These are phyloP conservation scores for Oryza glumipatula DNA, from an alignment of 176 grass and related monocot genomes.

Conservation along the genomic window DNA sequence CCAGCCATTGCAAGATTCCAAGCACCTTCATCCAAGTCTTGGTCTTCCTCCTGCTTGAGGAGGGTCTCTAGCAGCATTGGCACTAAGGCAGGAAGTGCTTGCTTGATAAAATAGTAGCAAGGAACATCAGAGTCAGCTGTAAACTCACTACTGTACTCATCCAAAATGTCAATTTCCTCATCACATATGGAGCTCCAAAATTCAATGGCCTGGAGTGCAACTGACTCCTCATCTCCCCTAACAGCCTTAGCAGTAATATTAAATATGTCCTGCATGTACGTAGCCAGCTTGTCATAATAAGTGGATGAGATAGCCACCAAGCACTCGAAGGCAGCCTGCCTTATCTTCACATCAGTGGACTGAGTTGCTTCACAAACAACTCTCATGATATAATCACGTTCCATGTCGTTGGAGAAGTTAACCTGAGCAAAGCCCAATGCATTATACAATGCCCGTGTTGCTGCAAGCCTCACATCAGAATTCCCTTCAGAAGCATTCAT, in stretches of 20 bases:
- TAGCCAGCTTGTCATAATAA: constrained; percentile 75
- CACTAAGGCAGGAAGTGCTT: constrained; percentile 78
- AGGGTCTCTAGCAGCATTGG: constrained; percentile 84
- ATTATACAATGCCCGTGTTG: constrained; percentile 81
- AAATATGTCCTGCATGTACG: constrained; percentile 88
- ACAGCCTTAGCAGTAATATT: constrained; percentile 85
- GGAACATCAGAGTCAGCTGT: constrained; percentile 81
- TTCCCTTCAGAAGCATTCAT: constrained; percentile 83
- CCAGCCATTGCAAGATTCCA: constrained; percentile 97
- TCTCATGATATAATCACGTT: constrained; percentile 89
- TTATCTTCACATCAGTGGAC: constrained; percentile 69
- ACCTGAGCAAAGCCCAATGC: constrained; percentile 78
- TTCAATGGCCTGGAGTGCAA: constrained; percentile 91
- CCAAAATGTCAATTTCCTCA: constrained; percentile 90
- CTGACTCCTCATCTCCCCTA: constrained; percentile 83
- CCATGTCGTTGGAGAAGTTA: constrained; percentile 93
- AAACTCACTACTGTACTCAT: constrained; percentile 79
- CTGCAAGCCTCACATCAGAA: constrained; percentile 76
- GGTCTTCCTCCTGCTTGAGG: constrained; percentile 90
- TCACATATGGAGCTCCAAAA: constrained; percentile 97
- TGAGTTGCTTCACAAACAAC: constrained; percentile 81
- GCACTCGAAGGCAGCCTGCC: constrained; percentile 85
- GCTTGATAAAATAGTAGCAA: constrained; percentile 86
- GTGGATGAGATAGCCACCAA: constrained; percentile 83
- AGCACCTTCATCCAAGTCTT: constrained; percentile 85